Evolutionary conservation across 2,329 filamentous ascomycete species (phyloP).

Genomic region (Botrytis byssoidea): DNA sequence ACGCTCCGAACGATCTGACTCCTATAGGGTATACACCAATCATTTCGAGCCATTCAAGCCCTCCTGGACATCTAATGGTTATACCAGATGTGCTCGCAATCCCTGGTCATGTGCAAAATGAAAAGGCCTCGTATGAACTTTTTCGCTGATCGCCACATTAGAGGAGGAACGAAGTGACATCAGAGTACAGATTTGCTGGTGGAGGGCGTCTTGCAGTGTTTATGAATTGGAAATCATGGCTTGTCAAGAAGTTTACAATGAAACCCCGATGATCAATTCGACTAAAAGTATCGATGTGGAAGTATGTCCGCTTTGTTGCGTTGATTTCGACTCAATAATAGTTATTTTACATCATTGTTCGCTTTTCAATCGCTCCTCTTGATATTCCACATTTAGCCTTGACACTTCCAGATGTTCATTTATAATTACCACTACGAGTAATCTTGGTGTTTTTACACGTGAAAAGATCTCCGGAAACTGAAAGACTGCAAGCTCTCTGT

Average conservation of each 20-base stretch:
- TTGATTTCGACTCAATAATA: background rate
- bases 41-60: background rate
- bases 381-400: background rate
- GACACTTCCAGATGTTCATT: background rate
- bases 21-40: background rate
- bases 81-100: background rate
- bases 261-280: background rate
- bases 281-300: background rate
- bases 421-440: background rate
- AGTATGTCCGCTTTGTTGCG: background rate
- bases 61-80: background rate
- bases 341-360: background rate
- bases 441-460: background rate
- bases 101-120: too few relatives aligned
- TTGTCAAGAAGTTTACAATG: background rate
- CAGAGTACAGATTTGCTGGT: too few relatives aligned
- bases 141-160: too few relatives aligned
- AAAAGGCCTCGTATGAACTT: too few relatives aligned
- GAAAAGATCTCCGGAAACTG: rapidly evolving
- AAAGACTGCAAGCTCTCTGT: too few relatives aligned
- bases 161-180: too few relatives aligned
- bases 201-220: too few relatives aligned
- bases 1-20: background rate
- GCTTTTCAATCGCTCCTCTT: background rate
- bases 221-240: background rate